Evolutionary conservation across 2,329 filamentous ascomycete genomes (phyloP).

Genomic region (Fusarium albosuccineum): DNA sequence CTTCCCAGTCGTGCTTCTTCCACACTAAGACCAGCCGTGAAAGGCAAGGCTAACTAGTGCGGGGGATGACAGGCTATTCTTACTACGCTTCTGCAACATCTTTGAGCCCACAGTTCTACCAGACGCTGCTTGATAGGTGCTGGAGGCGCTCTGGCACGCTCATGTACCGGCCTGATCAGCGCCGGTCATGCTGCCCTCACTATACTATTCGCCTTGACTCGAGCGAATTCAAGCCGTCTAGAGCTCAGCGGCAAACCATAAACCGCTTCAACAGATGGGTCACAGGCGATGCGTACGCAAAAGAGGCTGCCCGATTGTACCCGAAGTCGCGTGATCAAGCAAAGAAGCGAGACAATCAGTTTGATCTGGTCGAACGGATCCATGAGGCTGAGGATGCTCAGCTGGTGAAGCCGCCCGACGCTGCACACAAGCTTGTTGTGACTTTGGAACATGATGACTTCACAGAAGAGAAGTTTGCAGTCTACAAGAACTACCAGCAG

Average conservation of each 20-base stretch:
- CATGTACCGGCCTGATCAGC: constrained; percentile 83
- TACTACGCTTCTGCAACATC: constrained; percentile 76
- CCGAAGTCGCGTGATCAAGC: constrained; percentile 76
- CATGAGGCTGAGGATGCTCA: constrained; percentile 74
- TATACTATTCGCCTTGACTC: constrained; percentile 85
- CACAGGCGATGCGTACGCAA: constrained; percentile 75
- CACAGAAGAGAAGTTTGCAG: constrained; percentile 79
- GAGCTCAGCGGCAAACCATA: constrained; percentile 79
- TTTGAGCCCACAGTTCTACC: constrained; percentile 76
- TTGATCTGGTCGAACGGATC: constrained; percentile 74
- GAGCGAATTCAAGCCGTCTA: constrained; percentile 72
- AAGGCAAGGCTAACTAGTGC: constrained; percentile 39
- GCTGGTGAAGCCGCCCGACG: constrained; percentile 70
- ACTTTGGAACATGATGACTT: constrained; percentile 78
- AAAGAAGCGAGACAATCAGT: constrained; percentile 74
- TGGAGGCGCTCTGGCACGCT: constrained; percentile 81
- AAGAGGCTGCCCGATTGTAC: constrained; percentile 72
- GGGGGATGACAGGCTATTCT: constrained; percentile 70
- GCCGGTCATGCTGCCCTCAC: constrained; percentile 89
- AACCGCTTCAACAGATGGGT: constrained; percentile 83
- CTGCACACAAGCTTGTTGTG: constrained; percentile 76
- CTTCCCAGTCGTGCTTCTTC: constrained; percentile 1
- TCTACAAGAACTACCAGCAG: constrained; percentile 82
- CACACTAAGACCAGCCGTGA: constrained; percentile 9
- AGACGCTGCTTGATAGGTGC: constrained; percentile 77